phyloP scores from a whole-genome alignment of 192 early-diverging fungal genomes.

The Coemansia sp. region DNA sequence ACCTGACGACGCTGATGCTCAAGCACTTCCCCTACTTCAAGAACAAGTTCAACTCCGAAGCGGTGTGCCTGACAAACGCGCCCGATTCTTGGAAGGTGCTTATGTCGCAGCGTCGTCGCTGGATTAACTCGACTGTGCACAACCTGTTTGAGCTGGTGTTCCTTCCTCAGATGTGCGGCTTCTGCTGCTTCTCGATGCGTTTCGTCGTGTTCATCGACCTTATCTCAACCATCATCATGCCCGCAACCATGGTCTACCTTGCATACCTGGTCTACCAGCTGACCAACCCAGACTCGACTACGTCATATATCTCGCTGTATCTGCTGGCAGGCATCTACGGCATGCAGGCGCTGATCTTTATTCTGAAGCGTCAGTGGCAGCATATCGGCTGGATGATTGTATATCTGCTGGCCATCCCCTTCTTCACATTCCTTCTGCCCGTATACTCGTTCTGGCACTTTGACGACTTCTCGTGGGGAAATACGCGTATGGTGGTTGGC shows the following conservation, averaged over 20 bases:
- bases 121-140: slow-evolving; percentile 99
- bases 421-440: slow-evolving; percentile 78
- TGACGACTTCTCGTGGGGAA: slow-evolving; percentile 99
- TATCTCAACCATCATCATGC: slow-evolving; percentile 90
- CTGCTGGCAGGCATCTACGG: slow-evolving; percentile 89
- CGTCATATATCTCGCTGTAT: slow-evolving; percentile 80
- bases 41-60: slow-evolving; percentile 91
- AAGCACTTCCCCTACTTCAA: slow-evolving; percentile 97
- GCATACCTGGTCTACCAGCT: slow-evolving; percentile 77
- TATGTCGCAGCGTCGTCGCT: slow-evolving; percentile 95
- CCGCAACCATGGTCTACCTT: slow-evolving; percentile 88
- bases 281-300: slow-evolving; percentile 57
- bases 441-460: slow-evolving; percentile 99
- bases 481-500: slow-evolving; percentile 89
- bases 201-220: slow-evolving; percentile 95
- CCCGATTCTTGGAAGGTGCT: slow-evolving; percentile 94
- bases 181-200: slow-evolving; percentile 97
- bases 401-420: slow-evolving; percentile 86
- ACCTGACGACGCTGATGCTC: slow-evolving; percentile 88
- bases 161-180: slow-evolving; percentile 94
- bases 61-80: slow-evolving; percentile 87
- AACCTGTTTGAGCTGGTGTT: slow-evolving; percentile 93
- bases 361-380: slow-evolving; percentile 86
- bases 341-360: slow-evolving; percentile 85
- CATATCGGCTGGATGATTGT: slow-evolving; percentile 98